A percentile compares a stretch with the other conserved stretches of the same genome.
Evolutionary conservation across 140 eudicot genomes (phyloP).

Genomic region (Stevia rebaudiana): DNA sequence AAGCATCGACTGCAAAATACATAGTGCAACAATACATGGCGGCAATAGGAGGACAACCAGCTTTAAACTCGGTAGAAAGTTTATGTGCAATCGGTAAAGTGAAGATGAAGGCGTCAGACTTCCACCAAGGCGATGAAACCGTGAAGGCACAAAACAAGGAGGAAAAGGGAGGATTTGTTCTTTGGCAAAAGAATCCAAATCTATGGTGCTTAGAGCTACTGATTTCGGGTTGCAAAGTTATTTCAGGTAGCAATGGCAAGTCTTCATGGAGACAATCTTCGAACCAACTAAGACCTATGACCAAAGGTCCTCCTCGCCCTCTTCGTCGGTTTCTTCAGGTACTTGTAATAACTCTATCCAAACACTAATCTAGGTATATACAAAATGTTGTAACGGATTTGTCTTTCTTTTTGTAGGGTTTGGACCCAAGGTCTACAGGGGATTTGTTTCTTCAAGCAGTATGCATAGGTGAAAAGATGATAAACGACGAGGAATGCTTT

Average conservation of each 20-base stretch:
- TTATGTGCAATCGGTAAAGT: constrained; percentile 77
- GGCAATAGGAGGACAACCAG: constrained; percentile 82
- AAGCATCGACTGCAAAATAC: constrained; percentile 88
- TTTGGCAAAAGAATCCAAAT: constrained; percentile 89
- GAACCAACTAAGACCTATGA: constrained; percentile 54
- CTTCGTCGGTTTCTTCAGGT: constrained; percentile 88
- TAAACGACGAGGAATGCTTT: constrained; percentile 88
- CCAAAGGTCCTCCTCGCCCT: constrained; percentile 78
- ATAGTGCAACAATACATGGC: constrained; percentile 90
- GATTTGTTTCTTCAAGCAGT: constrained; percentile 74
- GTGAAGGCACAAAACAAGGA: constrained; percentile 45
- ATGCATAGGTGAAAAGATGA: constrained; percentile 89
- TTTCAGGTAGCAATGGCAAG: constrained; percentile 79
- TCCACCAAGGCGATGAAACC: constrained; percentile 64
- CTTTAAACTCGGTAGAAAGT: constrained; percentile 56
- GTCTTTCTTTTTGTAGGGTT: constrained; percentile 50
- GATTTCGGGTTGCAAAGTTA: constrained; percentile 79
- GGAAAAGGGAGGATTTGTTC: constrained; percentile 74
- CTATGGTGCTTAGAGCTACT: constrained; percentile 75
- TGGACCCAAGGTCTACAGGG: constrained; percentile 79
- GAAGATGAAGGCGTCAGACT: constrained; percentile 61
- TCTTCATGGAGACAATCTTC: constrained; percentile 84
- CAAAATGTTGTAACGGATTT: too few relatives aligned
- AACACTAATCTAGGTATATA: not conserved
- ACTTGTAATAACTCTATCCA: not conserved